Conservation (phyloP, 2,329 filamentous ascomycete species). For the Sclerotinia minor region DNA sequence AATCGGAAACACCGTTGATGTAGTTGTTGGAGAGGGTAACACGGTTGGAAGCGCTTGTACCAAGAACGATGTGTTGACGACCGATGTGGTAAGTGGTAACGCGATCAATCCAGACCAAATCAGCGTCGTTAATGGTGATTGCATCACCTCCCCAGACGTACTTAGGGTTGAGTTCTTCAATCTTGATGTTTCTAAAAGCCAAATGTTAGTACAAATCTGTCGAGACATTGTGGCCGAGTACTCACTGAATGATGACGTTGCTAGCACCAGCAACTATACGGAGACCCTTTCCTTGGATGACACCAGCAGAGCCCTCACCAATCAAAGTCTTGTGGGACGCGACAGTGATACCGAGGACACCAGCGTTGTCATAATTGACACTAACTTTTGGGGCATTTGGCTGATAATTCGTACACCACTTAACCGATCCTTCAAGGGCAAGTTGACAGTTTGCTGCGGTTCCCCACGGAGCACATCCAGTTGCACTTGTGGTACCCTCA, state of each 20-base stretch:
- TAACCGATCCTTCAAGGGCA: slow-evolving; percentile 50
- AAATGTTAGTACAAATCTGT: background rate
- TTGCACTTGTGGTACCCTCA: slow-evolving; percentile 42
- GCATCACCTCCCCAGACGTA: slow-evolving; percentile 46
- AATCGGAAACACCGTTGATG: slow-evolving; percentile 47
- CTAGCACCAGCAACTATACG: slow-evolving; percentile 36
- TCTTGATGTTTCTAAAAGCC: slow-evolving; percentile 34
- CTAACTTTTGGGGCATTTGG: slow-evolving; percentile 10
- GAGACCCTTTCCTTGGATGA: slow-evolving; percentile 39
- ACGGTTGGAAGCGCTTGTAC: slow-evolving; percentile 41
- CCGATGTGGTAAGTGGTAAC: slow-evolving; percentile 43
- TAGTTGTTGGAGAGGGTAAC: slow-evolving; percentile 51
- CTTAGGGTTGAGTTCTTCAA: slow-evolving; percentile 42
- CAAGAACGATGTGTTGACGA: slow-evolving; percentile 47
- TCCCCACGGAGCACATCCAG: slow-evolving; percentile 43
- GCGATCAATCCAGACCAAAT: slow-evolving; percentile 45
- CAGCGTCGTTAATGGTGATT: slow-evolving; percentile 41
- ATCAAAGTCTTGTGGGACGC: slow-evolving; percentile 39
- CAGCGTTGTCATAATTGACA: slow-evolving; percentile 37
- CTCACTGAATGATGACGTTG: slow-evolving; percentile 35
- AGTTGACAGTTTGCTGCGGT: slow-evolving; percentile 44
- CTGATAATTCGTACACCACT: slow-evolving; percentile 1
- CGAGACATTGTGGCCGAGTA: background rate
- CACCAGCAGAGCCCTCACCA: slow-evolving; percentile 36
- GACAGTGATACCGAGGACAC: slow-evolving; percentile 34